Percentiles rank a stretch among this genome's conserved stretches.
Evolutionary conservation across 1,139 yeast genomes (phyloP).

Genomic region (Kodamaea sp.): DNA sequence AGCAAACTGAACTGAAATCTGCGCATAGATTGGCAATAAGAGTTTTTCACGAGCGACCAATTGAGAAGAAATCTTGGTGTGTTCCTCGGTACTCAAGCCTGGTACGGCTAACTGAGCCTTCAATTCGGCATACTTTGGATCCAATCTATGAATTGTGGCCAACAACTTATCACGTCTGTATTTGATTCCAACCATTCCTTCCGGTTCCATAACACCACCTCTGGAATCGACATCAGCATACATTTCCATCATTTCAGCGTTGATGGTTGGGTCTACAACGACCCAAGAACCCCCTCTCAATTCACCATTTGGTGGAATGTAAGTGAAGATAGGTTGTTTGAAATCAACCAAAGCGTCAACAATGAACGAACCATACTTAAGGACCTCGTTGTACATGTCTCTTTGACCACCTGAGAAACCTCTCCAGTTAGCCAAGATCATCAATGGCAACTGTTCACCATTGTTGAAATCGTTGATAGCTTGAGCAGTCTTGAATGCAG

Average conservation of each 20-base stretch:
- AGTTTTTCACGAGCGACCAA: slow-evolving; percentile 76
- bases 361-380: slow-evolving; percentile 93
- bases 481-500: slow-evolving; percentile 98
- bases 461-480: slow-evolving; percentile 96
- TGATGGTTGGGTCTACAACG: slow-evolving; percentile 97
- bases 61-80: slow-evolving; percentile 62
- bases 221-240: slow-evolving; percentile 96
- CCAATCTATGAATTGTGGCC: slow-evolving; percentile 88
- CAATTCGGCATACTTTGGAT: slow-evolving; percentile 68
- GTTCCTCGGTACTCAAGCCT: slow-evolving; percentile 61
- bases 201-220: slow-evolving; percentile 98
- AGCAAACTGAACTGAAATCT: slow-evolving; percentile 93
- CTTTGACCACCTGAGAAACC: slow-evolving; percentile 99
- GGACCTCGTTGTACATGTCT: slow-evolving; percentile 97
- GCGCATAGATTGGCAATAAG: slow-evolving; percentile 85
- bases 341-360: slow-evolving; percentile 96
- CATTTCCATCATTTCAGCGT: slow-evolving; percentile 98
- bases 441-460: slow-evolving; percentile 96
- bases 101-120: slow-evolving; percentile 57
- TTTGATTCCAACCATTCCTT: slow-evolving; percentile 98
- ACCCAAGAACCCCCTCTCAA: slow-evolving; percentile 99
- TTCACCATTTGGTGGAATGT: slow-evolving; percentile 97
- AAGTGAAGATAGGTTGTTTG: slow-evolving; percentile 94
- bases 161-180: slow-evolving; percentile 90
- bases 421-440: slow-evolving; percentile 99